Conservation (phyloP, 495 filamentous ascomycete genomes). For the Cetradonia linearis region DNA sequence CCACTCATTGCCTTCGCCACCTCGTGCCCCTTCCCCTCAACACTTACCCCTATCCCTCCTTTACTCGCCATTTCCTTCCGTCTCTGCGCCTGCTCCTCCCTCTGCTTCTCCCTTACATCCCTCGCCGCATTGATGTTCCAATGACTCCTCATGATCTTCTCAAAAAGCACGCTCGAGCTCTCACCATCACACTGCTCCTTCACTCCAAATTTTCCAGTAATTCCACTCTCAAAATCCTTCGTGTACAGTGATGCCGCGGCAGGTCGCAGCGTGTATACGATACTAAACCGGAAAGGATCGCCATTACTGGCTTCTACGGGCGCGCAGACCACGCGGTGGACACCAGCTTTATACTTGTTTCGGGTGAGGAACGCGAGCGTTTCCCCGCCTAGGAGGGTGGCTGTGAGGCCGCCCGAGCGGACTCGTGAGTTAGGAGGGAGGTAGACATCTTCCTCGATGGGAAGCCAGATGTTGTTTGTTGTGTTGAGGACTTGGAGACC, state of each 20-base stretch:
- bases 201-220: conserved; percentile 13
- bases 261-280: conserved; percentile 19
- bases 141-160: conserved; percentile 15
- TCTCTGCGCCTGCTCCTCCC: conserved; percentile 4
- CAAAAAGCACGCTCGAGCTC: conserved; percentile 16
- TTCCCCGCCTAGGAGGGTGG: conserved; percentile 19
- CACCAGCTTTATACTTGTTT: conserved; percentile 14
- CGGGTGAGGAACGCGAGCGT: conserved; percentile 19
- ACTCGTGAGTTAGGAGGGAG: conserved; percentile 7
- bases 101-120: conserved; percentile 20
- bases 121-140: conserved; percentile 21
- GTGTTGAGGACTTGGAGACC: conserved; percentile 17
- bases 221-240: conserved; percentile 14
- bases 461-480: conserved; percentile 5
- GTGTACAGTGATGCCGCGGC: conserved; percentile 20
- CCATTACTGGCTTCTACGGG: background rate
- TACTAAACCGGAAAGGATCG: conserved; percentile 16
- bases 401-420: conserved; percentile 19
- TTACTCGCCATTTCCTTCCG: background rate
- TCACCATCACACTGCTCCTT: conserved; percentile 11
- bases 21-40: background rate
- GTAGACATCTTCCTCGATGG: conserved; percentile 15
- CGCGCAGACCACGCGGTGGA: conserved; percentile 21
- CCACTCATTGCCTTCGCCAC: background rate
- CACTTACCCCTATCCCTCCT: background rate